Conservation (phyloP, 495 filamentous ascomycete species). For the Letharia lupina region DNA sequence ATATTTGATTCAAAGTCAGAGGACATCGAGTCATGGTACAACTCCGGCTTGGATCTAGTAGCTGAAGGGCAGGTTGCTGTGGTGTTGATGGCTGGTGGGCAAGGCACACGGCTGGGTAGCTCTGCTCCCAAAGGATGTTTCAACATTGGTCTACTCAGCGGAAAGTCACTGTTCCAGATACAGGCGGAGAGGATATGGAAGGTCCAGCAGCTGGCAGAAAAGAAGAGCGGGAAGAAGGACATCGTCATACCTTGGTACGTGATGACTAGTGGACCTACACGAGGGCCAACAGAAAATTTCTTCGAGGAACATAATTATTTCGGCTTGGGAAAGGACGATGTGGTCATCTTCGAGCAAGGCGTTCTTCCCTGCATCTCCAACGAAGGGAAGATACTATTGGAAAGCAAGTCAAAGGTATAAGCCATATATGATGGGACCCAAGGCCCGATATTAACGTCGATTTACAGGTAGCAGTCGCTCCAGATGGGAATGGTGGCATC, state of each 20-base stretch:
- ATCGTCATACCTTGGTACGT: conserved; percentile 94
- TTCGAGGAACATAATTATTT: conserved; percentile 88
- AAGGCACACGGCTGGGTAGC: conserved; percentile 91
- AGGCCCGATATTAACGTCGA: background rate
- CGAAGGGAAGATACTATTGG: conserved; percentile 92
- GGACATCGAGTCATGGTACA: conserved; percentile 78
- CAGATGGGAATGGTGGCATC: conserved; percentile 97
- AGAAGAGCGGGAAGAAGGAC: conserved; percentile 53
- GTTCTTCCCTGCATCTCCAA: conserved; percentile 95
- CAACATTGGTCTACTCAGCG: conserved; percentile 84
- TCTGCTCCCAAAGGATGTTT: conserved; percentile 94
- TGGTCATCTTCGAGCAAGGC: conserved; percentile 93
- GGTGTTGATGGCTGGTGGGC: conserved; percentile 93
- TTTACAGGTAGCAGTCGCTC: conserved; percentile 73
- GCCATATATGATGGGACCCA: background rate
- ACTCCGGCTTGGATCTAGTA: conserved; percentile 75
- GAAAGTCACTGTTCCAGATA: conserved; percentile 94
- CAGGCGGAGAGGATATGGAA: conserved; percentile 89
- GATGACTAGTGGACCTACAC: conserved; percentile 98
- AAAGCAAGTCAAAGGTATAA: conserved; percentile 73
- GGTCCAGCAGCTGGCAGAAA: conserved; percentile 73
- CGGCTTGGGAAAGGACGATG: conserved; percentile 74
- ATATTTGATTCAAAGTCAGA: conserved; percentile 80
- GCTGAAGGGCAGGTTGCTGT: conserved; percentile 86
- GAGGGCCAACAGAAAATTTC: conserved; percentile 83